Base-by-base conservation (phyloP, 805 yeast genomes). In the Myxozyma mucilagina region DNA sequence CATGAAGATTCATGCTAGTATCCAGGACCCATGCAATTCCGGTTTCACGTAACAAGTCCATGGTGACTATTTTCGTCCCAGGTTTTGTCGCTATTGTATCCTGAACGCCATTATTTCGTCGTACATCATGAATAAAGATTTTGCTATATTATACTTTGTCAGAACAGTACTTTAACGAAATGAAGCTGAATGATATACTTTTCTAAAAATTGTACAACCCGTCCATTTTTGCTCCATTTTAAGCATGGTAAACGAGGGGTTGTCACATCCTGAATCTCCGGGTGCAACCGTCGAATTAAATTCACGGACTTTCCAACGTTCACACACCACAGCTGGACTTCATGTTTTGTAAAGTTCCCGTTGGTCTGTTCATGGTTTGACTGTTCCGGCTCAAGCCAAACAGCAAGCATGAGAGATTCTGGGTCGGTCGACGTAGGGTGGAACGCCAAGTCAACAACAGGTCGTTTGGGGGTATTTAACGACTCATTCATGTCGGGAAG, bases 1-100 rank as follows among this genome's bases (percentile, higher is more conserved):
- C 42, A 32, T 61, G 62, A 39, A 63, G 53, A 29, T 55, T 47
- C 54, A 61, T 54, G 5, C 41, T 42, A 16, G 53, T 35, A 16
- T 63, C 65, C 6, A 63, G 58, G 2, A 60, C 61, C 67, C 67
- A 63, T 20, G 66, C 67, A 35, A 57, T 48, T 6, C 64, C 67
- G n/a, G 59, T 44, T 9, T 63, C 66, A 38, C 67, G 61, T 7
- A 55, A 45, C 10, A 62, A 41, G 16, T 63, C 67, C 56, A 56
- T 53, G 2, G 65, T 47, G 10, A 57, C 24, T 13, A 59, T 59
- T 32, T 29, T 29, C 0, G 65, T 50, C n/a, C 55, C 56, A 1
- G 50, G 42, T 24, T 54, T 51, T 4, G 56, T 52, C 14, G 35
- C 39, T 3, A 63, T 55, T 36, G 39, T 42, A 14, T 62, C 65